Evolutionary conservation across 2,329 filamentous ascomycete genomes (phyloP), one percentile per base, ranked within the genome.

Genomic region (Talaromyces piceae): DNA sequence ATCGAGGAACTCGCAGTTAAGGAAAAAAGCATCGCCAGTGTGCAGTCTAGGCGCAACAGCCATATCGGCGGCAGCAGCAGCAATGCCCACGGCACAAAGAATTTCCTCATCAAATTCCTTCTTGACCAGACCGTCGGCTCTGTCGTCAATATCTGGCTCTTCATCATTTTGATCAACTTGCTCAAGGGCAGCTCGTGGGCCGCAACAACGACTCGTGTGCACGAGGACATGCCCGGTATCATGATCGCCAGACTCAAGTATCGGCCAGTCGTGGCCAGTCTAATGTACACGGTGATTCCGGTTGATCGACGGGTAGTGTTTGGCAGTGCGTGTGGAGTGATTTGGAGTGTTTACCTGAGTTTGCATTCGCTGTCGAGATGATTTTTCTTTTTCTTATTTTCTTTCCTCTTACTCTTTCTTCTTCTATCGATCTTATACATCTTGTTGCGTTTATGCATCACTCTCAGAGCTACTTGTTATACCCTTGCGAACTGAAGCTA

Each of bases 291-390:
- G 1, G 71, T 89, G 54, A 78, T 86, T 57, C 86, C 83, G n/a
- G 80, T 89, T 3, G 79, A 89, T 61, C 77, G 78, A 48, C 76
- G 87, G 31, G 84, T 86, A 47, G 69, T 91, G 28, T 78, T 90
- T 55, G 86, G 83, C n/a, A 81, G 82, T 57, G 66, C 85, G 47
- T 86, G 85, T 16, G 87, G 87, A 4, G 75, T 91, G 22, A 77
- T 74, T 12, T 91, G 87, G 87, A 83, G 84, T 0, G 75, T 90
- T 39, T 91, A 87, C 65, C 73, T 91, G 69, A 88, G 85, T 63
- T 69, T 90, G 61, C 68, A 81, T 56, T 69, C 60, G 48, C 37
- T 54, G 18, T 44, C 53, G 23, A 41, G 28, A 11, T 54, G 16
- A 46, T 18, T 37, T 16, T 43, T 45, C 41, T 27, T 7, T 2